phyloP scores from a whole-genome alignment of 2,329 filamentous ascomycete genomes.

The Penicillium sp. region DNA sequence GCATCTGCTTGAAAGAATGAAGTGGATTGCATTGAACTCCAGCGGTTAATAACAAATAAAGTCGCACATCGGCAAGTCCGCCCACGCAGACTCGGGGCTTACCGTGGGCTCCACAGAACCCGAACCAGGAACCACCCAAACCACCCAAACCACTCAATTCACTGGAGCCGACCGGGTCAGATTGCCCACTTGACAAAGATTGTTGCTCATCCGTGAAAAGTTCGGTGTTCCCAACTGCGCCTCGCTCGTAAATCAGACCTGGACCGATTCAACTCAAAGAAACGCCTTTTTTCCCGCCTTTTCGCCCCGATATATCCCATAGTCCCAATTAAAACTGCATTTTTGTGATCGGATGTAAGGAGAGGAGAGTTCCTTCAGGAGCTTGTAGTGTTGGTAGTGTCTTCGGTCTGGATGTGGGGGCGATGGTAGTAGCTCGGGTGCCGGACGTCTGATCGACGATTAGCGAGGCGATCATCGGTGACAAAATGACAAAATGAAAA shows the following conservation, averaged over 20 bases:
- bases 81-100: background rate
- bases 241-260: background rate
- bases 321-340: background rate
- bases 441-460: constrained; percentile 10
- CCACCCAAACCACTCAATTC: background rate
- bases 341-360: background rate
- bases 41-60: background rate
- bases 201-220: background rate
- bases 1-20: background rate
- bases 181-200: background rate
- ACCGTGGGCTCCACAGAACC: background rate
- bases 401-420: constrained; percentile 7
- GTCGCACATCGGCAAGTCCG: background rate
- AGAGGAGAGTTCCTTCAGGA: background rate
- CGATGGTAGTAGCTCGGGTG: constrained; percentile 10
- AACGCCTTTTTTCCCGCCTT: background rate
- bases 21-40: background rate
- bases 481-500: background rate
- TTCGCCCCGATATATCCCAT: background rate
- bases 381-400: constrained; percentile 3
- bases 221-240: background rate
- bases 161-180: constrained; percentile 1
- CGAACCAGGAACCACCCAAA: background rate
- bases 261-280: background rate
- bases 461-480: constrained; percentile 6